A percentile compares a stretch with the other conserved stretches of the same genome.
phyloP scores from a whole-genome alignment of 2,329 filamentous ascomycete species.

The Colletotrichum zoysiae region DNA sequence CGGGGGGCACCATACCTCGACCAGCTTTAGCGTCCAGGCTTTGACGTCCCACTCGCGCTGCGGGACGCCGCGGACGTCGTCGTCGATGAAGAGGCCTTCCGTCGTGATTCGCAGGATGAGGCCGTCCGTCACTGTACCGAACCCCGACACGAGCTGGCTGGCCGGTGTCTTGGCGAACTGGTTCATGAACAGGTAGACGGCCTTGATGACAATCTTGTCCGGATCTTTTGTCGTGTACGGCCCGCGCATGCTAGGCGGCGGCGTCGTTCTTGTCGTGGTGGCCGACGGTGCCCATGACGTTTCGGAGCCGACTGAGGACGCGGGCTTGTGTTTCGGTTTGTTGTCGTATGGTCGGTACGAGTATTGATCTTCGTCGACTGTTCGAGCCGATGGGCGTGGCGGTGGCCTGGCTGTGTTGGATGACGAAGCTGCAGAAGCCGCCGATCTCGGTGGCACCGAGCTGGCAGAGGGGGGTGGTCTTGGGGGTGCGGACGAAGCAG shows the following conservation, averaged over 20 bases:
- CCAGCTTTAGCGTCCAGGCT: constrained; percentile 93
- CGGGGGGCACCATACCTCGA: constrained; percentile 87
- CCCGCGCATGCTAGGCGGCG: constrained; percentile 81
- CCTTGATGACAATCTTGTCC: constrained; percentile 95
- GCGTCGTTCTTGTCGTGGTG: constrained; percentile 85
- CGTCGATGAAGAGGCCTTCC: constrained; percentile 96
- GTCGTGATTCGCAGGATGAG: constrained; percentile 92
- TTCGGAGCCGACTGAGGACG: constrained; percentile 80
- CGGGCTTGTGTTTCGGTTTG: constrained; percentile 70
- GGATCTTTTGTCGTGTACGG: constrained; percentile 91
- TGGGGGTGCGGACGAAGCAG: constrained; percentile 38
- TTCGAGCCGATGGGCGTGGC: constrained; percentile 65
- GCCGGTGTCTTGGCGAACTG: constrained; percentile 88
- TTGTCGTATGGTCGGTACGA: constrained; percentile 85
- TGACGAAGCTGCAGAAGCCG: constrained; percentile 45
- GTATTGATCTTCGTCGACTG: constrained; percentile 74
- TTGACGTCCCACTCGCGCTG: constrained; percentile 99
- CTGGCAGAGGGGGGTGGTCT: constrained; percentile 42
- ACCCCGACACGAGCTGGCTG: constrained; percentile 89
- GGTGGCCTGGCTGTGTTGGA: constrained; percentile 51
- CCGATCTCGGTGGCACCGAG: constrained; percentile 42
- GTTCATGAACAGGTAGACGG: constrained; percentile 93
- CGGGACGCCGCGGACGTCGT: constrained; percentile 90
- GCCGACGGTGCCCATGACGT: constrained; percentile 88
- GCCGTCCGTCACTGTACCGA: constrained; percentile 89